These are phyloP conservation scores for Stropharia rugosoannulata DNA, from an alignment of 768 basidiomycete genomes.

Conservation along the genomic window DNA sequence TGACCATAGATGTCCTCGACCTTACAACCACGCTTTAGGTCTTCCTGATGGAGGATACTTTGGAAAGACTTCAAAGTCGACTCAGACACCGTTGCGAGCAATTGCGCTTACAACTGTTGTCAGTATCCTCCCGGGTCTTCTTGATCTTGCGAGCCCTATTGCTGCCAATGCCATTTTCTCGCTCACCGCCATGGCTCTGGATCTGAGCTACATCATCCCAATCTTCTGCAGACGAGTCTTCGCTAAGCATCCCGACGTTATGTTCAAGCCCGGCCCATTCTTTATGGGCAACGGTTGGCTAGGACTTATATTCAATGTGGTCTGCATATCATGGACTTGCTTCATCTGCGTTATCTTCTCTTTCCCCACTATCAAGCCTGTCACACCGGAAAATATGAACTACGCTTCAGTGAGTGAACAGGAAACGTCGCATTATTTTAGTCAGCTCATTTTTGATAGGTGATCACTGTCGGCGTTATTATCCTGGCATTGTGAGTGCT, in stretches of 20 bases:
- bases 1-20: neutral
- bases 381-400: constrained; percentile 75
- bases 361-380: constrained; percentile 67
- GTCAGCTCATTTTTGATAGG: constrained; percentile 22
- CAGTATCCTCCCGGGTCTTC: constrained; percentile 67
- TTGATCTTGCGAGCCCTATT: constrained; percentile 74
- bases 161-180: constrained; percentile 84
- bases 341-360: constrained; percentile 74
- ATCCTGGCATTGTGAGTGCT: constrained; percentile 48
- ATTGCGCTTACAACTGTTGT: constrained; percentile 73
- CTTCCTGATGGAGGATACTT: constrained; percentile 81
- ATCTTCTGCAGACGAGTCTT: constrained; percentile 72
- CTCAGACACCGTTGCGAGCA: constrained; percentile 74
- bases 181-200: constrained; percentile 75
- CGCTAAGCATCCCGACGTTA: constrained; percentile 74
- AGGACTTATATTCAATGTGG: constrained; percentile 58
- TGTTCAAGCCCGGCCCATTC: constrained; percentile 85
- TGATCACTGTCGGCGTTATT: constrained; percentile 53
- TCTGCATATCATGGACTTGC: constrained; percentile 68
- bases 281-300: constrained; percentile 74
- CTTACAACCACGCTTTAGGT: constrained; percentile 29
- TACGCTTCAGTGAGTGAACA: constrained; percentile 62
- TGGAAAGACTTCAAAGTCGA: constrained; percentile 58
- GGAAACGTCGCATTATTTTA: neutral
- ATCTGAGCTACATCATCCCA: constrained; percentile 81